Evolutionary conservation across 106 monocot genomes (phyloP).

Genomic region (Dendrobium chrysotoxum): DNA sequence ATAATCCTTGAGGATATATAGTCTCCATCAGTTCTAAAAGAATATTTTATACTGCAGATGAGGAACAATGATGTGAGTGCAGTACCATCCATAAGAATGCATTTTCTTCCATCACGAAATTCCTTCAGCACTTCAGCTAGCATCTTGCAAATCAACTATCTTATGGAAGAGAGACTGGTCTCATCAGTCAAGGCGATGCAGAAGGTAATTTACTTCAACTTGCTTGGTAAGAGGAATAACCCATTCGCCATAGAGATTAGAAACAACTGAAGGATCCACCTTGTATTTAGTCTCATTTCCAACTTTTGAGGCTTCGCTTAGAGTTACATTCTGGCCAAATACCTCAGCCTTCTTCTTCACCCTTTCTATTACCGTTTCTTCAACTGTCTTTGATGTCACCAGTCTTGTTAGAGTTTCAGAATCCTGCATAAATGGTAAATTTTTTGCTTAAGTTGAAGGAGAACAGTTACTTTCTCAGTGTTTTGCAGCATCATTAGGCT

Average conservation of each 20-base stretch:
- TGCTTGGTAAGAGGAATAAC: constrained; percentile 76
- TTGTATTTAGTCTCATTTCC: constrained; percentile 22
- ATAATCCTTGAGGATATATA: too few relatives aligned
- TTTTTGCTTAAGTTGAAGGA: not conserved
- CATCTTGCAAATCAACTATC: too few relatives aligned
- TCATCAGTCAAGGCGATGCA: constrained; percentile 53
- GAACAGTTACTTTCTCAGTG: not conserved
- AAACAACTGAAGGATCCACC: constrained; percentile 46
- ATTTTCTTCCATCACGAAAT: too few relatives aligned
- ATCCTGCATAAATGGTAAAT: constrained; percentile 28
- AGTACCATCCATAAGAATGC: too few relatives aligned
- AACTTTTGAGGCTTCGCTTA: not conserved
- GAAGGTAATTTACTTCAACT: constrained; percentile 73
- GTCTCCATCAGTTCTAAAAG: too few relatives aligned
- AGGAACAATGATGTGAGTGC: too few relatives aligned
- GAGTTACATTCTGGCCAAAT: constrained; percentile 52
- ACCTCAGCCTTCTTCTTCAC: constrained; percentile 70
- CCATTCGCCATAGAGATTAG: constrained; percentile 51
- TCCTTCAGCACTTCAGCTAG: too few relatives aligned
- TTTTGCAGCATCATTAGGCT: not conserved
- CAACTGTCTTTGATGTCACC: constrained; percentile 50
- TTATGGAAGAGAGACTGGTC: too few relatives aligned
- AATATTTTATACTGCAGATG: too few relatives aligned
- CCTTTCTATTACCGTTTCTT: constrained; percentile 56
- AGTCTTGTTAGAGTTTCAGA: constrained; percentile 42